A percentile compares a stretch with the other conserved stretches of the same genome.
These are phyloP conservation scores for Cucurbita pepo DNA, from an alignment of 306 rosid species.

Conservation along the genomic window DNA sequence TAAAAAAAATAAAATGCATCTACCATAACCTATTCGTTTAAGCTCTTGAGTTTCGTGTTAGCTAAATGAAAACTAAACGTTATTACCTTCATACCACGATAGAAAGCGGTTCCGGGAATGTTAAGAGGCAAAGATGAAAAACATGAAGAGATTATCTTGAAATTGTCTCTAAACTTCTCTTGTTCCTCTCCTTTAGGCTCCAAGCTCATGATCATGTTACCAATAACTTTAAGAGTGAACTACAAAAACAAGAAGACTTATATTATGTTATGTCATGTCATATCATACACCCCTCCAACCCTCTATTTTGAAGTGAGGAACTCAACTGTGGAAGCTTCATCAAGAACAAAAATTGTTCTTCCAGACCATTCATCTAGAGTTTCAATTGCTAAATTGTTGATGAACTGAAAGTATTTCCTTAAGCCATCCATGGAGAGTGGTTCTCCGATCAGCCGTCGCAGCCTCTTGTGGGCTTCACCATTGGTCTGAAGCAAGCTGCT, in stretches of 20 bases:
- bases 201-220: slow-evolving; percentile 87
- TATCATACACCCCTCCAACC: not conserved
- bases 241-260: slow-evolving; percentile 13
- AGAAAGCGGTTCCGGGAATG: slow-evolving; percentile 68
- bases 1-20: not conserved
- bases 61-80: not conserved
- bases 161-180: slow-evolving; percentile 63
- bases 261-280: not conserved
- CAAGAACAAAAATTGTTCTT: slow-evolving; percentile 41
- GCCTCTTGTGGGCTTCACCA: slow-evolving; percentile 68
- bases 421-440: slow-evolving; percentile 70
- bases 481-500: slow-evolving; percentile 69
- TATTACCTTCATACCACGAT: slow-evolving; percentile 58
- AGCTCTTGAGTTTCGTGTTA: not conserved
- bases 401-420: slow-evolving; percentile 58
- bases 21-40: not conserved
- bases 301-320: not conserved
- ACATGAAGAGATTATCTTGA: slow-evolving; percentile 67
- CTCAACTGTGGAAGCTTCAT: slow-evolving; percentile 80
- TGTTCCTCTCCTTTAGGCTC: slow-evolving; percentile 70
- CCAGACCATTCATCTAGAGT: slow-evolving; percentile 53
- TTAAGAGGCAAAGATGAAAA: slow-evolving; percentile 76
- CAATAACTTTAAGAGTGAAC: slow-evolving; percentile 84
- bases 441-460: slow-evolving; percentile 58
- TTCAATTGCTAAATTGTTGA: slow-evolving; percentile 44